Base-by-base conservation (phyloP, 257 asterid genomes). In the Solanum appendiculatum region DNA sequence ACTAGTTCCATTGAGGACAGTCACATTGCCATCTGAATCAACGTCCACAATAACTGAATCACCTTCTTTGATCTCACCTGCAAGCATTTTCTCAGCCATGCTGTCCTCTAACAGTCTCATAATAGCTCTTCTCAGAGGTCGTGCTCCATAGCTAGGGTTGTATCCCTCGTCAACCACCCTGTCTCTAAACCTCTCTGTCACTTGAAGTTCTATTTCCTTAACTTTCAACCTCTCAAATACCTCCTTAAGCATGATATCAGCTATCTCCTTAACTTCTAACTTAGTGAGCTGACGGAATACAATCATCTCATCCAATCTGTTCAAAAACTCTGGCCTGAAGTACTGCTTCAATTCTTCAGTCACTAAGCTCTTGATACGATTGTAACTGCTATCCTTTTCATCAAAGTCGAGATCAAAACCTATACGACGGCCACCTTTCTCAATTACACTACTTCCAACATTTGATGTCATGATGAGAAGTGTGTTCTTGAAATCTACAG, bases 381-480 rank as follows among this genome's bases (percentile, higher is more conserved):
- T 86, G 83, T 90, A 89, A 85, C 91, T 90, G 81, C 92, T 89
- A 77, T 91, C 93, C 64, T 91, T 91, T 86, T 91, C 93, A 83
- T 91, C 92, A 5, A 90, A 90, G 33, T 89, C 92, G 1, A 91
- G 89, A 78, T 90, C 92, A 40, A 91, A 91, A 42, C 93, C 93
- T 13, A 91, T 90, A 10, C 92, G 88, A 58, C 93, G 88, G 31
- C 91, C 92, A 15, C 92, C 93, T 82, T 86, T 88, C 85, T 88
- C 87, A 18, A 89, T 88, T 40, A 92, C 93, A 16, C 92, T 91
- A 75, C 93, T 91, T 23, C 95, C 96, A 8, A 93, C 91, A 31
- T 93, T 94, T 1, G 96, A 92, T n/a, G 98, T 93, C 93, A 94
- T 88, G 56, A 93, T 92, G 5, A 94, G 70, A 37, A 94, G 92